Conservation (phyloP, 495 filamentous ascomycete genomes). For the Trichoderma virens region DNA sequence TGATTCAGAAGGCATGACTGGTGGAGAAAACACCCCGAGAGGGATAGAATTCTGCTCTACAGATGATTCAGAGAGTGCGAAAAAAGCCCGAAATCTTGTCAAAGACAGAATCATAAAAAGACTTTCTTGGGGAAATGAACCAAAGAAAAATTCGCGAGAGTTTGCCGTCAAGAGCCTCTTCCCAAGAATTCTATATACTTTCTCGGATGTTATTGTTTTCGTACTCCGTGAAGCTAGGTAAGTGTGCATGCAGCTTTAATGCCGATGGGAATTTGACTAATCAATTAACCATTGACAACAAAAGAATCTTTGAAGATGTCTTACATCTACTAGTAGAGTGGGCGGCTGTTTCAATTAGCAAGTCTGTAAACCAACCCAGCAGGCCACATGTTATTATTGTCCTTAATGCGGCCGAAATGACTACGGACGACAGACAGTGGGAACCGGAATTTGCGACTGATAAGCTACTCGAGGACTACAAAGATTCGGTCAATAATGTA, state of each 20-base stretch:
- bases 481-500: constrained; percentile 20
- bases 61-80: constrained; percentile 12
- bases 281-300: too few relatives aligned
- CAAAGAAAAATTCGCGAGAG: constrained; percentile 31
- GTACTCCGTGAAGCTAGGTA: constrained; percentile 39
- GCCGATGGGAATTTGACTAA: too few relatives aligned
- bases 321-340: constrained; percentile 36
- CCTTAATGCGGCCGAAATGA: constrained; percentile 41
- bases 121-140: constrained; percentile 35
- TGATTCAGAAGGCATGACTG: constrained; percentile 50
- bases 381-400: constrained; percentile 49
- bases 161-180: constrained; percentile 41
- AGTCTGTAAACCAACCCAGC: constrained; percentile 46
- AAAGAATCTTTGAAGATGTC: constrained; percentile 30
- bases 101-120: background rate
- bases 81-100: constrained; percentile 8
- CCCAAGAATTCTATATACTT: constrained; percentile 48
- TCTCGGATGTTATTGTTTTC: constrained; percentile 48
- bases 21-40: constrained; percentile 39
- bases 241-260: too few relatives aligned
- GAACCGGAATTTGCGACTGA: constrained; percentile 38
- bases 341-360: constrained; percentile 39
- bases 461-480: constrained; percentile 26
- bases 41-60: constrained; percentile 3
- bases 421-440: constrained; percentile 40